Conservation (phyloP, 176 grass and related monocot species). For the Urochloa ruziziensis region DNA sequence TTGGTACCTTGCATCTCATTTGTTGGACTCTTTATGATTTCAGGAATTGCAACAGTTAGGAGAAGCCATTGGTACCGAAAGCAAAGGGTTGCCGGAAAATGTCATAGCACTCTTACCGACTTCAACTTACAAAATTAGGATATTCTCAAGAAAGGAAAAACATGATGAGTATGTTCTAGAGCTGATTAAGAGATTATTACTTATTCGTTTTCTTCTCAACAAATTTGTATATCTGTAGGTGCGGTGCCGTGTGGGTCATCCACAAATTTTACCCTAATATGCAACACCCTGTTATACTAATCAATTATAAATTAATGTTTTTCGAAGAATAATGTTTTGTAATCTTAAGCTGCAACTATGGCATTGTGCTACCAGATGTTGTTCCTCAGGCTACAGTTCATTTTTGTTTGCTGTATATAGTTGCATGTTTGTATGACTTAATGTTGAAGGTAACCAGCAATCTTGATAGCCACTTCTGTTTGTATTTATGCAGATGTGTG, state of each 20-base stretch:
- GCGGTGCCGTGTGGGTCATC: neutral
- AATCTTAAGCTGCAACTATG: neutral
- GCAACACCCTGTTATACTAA: neutral
- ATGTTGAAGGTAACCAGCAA: neutral
- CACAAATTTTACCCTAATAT: neutral
- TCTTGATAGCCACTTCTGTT: slow-evolving; percentile 7
- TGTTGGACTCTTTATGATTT: slow-evolving; percentile 24
- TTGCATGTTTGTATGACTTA: neutral
- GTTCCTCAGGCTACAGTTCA: neutral
- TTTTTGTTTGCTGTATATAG: neutral
- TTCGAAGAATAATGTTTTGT: neutral
- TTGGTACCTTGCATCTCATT: neutral
- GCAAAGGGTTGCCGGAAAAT: slow-evolving; percentile 71
- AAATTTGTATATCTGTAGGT: neutral
- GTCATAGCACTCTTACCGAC: slow-evolving; percentile 54
- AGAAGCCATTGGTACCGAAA: slow-evolving; percentile 74
- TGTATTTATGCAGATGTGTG: slow-evolving; percentile 67
- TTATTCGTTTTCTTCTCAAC: neutral
- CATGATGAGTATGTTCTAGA: slow-evolving; percentile 71
- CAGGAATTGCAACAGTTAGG: slow-evolving; percentile 94
- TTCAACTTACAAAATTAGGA: slow-evolving; percentile 62
- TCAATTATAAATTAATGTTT: neutral
- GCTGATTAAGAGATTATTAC: neutral
- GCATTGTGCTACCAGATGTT: neutral
- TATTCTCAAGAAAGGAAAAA: slow-evolving; percentile 88